Base-by-base conservation (phyloP, 2,329 filamentous ascomycete genomes). In the Talaromyces albobiverticillius region DNA sequence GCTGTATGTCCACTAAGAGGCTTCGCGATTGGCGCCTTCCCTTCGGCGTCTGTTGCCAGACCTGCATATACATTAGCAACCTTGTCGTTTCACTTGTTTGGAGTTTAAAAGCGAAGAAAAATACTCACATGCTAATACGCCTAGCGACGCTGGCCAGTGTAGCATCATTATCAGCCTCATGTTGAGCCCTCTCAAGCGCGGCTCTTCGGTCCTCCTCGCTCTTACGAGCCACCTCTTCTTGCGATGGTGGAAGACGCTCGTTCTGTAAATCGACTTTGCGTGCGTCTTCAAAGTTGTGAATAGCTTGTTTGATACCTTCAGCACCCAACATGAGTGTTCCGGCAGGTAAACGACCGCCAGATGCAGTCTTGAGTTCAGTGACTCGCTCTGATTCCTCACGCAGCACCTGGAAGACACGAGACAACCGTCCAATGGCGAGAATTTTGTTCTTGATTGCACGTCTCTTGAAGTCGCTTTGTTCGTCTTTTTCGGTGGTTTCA, bases 361-460 rank as follows among this genome's bases (percentile, higher is more conserved):
- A 88, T 42, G 92, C 93, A 43, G 93, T 97, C 83, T 99, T 99
- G 72, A 99, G 84, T 74, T 99, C 94, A 36, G 93, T 96, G 54
- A 99, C 92, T 64, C 88, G 85, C 79, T 99, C 94, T 2, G 92
- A 95, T 75, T 99, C 94, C 76, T 99, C 94, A 66, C 94, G 90
- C 64, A 99, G 76, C 48, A 99, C 94, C 72, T 99, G 94, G 86
- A 99, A 99, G 57, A 99, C 94, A 64, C 94, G 89, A 34, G 94
- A 97, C 60, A 99, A 81, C 63, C 94, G 90, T 26, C 94, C 94
- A 67, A 99, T 99, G 57, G 94, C 94, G 64, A 99, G 79, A 68
- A 99, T 97, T 81, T 99, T 99, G 85, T 99, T 99, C 82, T 97
- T 97, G 82, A 99, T 96, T 3, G 92, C 92, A 43, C 92, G 87